phyloP scores from a whole-genome alignment of 805 yeast species.

The Metschnikowia shivogae region DNA sequence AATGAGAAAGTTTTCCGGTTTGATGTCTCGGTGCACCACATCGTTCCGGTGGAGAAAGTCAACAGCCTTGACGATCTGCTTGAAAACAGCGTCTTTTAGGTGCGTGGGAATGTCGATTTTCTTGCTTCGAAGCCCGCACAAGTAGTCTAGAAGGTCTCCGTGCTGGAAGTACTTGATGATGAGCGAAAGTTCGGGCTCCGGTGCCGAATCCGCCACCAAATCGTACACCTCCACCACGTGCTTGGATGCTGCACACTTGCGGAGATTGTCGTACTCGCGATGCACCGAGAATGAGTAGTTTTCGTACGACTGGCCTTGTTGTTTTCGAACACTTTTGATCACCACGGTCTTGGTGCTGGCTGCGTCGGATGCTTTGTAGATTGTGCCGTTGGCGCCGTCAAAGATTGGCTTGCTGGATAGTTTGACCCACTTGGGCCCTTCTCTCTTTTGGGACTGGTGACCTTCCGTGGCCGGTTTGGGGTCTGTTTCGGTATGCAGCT shows the following conservation, averaged over 20 bases:
- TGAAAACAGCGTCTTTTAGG: conserved; percentile 44
- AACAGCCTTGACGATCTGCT: conserved; percentile 43
- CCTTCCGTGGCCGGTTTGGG: background rate
- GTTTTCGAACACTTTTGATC: conserved; percentile 29
- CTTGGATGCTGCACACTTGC: conserved; percentile 23
- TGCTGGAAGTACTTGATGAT: conserved; percentile 40
- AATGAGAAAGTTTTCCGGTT: conserved; percentile 51
- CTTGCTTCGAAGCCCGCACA: conserved; percentile 36
- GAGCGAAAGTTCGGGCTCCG: conserved; percentile 25
- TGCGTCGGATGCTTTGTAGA: conserved; percentile 29
- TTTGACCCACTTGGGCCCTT: conserved; percentile 20
- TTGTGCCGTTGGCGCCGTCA: conserved; percentile 42
- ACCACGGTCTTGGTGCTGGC: conserved; percentile 20
- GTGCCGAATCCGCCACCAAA: conserved; percentile 16
- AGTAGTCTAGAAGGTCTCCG: conserved; percentile 46
- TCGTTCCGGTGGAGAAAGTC: conserved; percentile 39
- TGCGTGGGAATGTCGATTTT: conserved; percentile 28
- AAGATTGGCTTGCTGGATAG: conserved; percentile 29
- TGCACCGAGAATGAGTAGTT: conserved; percentile 22
- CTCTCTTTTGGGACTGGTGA: background rate
- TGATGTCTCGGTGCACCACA: conserved; percentile 49
- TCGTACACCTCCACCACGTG: conserved; percentile 28
- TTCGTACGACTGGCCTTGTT: conserved; percentile 8
- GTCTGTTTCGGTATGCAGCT: background rate
- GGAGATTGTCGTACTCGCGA: conserved; percentile 30